A percentile compares a stretch with the other conserved stretches of the same genome.
phyloP scores from a whole-genome alignment of 257 asterid genomes.

The Thymus mandschuricus region DNA sequence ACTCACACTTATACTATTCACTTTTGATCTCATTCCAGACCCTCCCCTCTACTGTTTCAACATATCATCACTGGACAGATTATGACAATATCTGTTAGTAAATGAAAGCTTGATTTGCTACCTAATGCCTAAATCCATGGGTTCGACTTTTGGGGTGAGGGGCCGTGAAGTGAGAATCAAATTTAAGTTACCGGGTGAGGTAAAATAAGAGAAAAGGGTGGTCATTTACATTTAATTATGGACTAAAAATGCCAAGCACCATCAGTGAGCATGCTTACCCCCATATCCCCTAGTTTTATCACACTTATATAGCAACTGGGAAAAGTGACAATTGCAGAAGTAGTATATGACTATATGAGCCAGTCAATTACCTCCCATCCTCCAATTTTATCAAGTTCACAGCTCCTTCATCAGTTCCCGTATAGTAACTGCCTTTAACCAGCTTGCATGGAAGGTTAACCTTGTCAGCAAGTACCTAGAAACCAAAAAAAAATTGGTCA shows the following conservation, averaged over 20 bases:
- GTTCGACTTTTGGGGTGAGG: neutral
- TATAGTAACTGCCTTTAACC: conserved; percentile 94
- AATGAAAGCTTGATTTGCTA: no score
- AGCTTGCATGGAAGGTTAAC: conserved; percentile 93
- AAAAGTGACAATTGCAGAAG: neutral
- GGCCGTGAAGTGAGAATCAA: neutral
- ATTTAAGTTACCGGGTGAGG: neutral
- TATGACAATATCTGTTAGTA: no score
- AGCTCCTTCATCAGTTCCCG: conserved; percentile 99
- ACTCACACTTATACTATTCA: no score
- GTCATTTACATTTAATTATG: neutral
- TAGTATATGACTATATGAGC: neutral
- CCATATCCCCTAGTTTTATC: neutral
- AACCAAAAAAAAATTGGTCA: conserved; percentile 32
- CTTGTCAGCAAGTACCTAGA: conserved; percentile 95
- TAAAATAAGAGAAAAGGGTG: neutral
- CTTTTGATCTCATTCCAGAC: no score
- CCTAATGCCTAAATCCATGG: neutral
- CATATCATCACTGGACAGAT: no score
- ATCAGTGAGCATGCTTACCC: neutral
- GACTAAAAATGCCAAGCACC: neutral
- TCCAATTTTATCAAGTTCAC: conserved; percentile 91
- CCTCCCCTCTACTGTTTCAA: no score
- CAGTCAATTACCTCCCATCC: conserved; percentile 70
- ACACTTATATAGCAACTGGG: conserved; percentile 6